Percentiles rank a stretch among this genome's conserved stretches.
These are phyloP conservation scores for Dactylellina cionopaga DNA, from an alignment of 2,329 filamentous ascomycete species.

Conservation along the genomic window DNA sequence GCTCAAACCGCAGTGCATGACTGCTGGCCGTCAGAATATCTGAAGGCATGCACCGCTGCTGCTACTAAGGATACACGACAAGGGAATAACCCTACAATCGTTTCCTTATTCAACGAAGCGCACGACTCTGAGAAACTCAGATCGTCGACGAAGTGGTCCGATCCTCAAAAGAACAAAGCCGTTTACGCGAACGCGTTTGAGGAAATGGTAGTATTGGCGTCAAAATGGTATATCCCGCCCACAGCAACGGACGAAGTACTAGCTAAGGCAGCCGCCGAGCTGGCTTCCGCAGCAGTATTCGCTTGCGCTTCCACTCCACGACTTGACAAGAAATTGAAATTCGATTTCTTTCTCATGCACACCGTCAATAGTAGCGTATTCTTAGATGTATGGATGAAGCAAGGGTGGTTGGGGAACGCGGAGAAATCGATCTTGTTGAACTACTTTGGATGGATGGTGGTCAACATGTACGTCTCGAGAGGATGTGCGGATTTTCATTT, in stretches of 20 bases:
- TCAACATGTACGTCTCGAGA: constrained; percentile 77
- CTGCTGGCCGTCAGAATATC: constrained; percentile 67
- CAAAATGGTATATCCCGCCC: constrained; percentile 60
- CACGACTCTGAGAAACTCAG: constrained; percentile 68
- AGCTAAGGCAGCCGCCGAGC: constrained; percentile 59
- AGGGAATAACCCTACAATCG: constrained; percentile 61
- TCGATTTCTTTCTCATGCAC: constrained; percentile 88
- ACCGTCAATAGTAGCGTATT: constrained; percentile 81
- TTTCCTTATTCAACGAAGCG: constrained; percentile 72
- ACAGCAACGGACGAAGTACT: constrained; percentile 60
- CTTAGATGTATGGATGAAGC: constrained; percentile 70
- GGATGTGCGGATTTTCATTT: constrained; percentile 70
- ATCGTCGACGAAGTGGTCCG: constrained; percentile 63
- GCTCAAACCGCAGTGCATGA: constrained; percentile 79
- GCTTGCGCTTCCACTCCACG: constrained; percentile 72
- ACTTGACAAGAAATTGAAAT: constrained; percentile 73
- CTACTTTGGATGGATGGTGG: constrained; percentile 80
- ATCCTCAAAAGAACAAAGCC: constrained; percentile 75
- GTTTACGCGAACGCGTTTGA: constrained; percentile 71
- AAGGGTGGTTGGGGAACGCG: constrained; percentile 69
- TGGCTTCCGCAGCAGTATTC: constrained; percentile 61
- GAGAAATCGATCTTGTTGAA: constrained; percentile 77
- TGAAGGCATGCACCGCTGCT: constrained; percentile 67
- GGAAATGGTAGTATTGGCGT: constrained; percentile 73
- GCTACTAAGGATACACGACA: constrained; percentile 58